phyloP scores from a whole-genome alignment of 2,329 filamentous ascomycete genomes.

The Xylariales sp. region DNA sequence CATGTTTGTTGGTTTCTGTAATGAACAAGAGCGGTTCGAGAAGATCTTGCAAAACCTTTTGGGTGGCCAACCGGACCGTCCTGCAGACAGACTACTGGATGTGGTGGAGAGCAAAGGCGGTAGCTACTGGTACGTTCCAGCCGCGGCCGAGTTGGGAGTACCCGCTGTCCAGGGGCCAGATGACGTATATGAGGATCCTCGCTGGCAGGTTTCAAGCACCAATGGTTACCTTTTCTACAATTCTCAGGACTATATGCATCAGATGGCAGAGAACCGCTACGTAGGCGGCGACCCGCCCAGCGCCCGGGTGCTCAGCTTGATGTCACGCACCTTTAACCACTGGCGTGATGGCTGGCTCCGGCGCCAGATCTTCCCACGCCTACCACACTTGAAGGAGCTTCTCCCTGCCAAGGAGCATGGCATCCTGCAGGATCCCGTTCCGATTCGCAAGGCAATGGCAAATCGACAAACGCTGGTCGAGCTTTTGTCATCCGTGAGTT shows the following conservation, averaged over 20 bases:
- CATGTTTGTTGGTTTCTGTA: constrained; percentile 8
- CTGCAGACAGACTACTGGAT: neutral
- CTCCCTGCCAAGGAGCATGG: no score
- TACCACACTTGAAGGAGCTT: neutral
- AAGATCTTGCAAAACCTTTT: constrained; percentile 3
- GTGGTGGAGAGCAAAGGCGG: neutral
- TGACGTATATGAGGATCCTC: constrained; percentile 5
- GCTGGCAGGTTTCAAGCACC: constrained; percentile 1
- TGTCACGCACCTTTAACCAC: constrained; percentile 7
- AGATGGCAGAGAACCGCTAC: constrained; percentile 4
- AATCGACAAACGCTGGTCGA: neutral
- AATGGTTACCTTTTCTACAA: constrained; percentile 8
- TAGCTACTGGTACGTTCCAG: constrained; percentile 7
- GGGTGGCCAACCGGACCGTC: neutral
- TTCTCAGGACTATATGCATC: constrained; percentile 5
- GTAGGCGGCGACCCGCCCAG: constrained; percentile 4
- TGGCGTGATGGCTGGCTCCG: constrained; percentile 7
- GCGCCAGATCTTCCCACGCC: constrained; percentile 4
- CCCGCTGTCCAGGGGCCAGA: neutral
- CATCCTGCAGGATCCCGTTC: neutral
- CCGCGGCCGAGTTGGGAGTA: constrained; percentile 5
- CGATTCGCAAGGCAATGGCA: neutral
- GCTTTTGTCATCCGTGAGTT: neutral
- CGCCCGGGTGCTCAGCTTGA: constrained; percentile 4
- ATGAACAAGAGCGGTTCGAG: constrained; percentile 6